Evolutionary conservation across 129 eudicot species (phyloP).

Genomic region (Erigeron canadensis): DNA sequence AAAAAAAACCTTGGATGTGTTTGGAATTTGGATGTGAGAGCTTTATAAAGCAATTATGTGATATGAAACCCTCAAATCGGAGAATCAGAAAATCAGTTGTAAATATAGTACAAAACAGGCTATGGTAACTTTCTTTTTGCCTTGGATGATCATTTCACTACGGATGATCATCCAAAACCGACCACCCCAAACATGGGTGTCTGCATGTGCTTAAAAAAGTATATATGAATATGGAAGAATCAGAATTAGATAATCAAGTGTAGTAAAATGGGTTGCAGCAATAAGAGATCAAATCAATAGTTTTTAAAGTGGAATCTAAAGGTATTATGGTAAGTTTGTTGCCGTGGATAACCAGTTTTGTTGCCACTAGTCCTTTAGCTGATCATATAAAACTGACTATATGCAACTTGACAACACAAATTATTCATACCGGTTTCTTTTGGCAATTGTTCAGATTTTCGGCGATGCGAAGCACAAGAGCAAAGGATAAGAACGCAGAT

Average conservation of each 20-base stretch:
- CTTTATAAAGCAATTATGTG: not conserved
- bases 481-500: slow-evolving; percentile 54
- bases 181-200: no score
- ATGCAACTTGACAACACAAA: not conserved
- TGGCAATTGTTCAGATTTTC: slow-evolving; percentile 45
- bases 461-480: slow-evolving; percentile 54
- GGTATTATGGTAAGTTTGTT: no score
- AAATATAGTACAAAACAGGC: no score
- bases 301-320: not conserved
- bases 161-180: no score
- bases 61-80: no score
- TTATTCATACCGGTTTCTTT: slow-evolving; percentile 60
- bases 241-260: not conserved
- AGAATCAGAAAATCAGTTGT: not conserved
- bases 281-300: not conserved
- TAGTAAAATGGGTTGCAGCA: not conserved
- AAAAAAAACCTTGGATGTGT: not conserved
- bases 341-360: not conserved
- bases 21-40: not conserved
- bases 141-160: no score
- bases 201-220: not conserved
- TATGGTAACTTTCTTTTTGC: no score
- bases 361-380: slow-evolving; percentile 3
- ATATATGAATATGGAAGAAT: not conserved
- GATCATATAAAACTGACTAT: slow-evolving; percentile 7